Base-by-base conservation (phyloP, 163 green algal species). In the Prototheca wickerhamii region DNA sequence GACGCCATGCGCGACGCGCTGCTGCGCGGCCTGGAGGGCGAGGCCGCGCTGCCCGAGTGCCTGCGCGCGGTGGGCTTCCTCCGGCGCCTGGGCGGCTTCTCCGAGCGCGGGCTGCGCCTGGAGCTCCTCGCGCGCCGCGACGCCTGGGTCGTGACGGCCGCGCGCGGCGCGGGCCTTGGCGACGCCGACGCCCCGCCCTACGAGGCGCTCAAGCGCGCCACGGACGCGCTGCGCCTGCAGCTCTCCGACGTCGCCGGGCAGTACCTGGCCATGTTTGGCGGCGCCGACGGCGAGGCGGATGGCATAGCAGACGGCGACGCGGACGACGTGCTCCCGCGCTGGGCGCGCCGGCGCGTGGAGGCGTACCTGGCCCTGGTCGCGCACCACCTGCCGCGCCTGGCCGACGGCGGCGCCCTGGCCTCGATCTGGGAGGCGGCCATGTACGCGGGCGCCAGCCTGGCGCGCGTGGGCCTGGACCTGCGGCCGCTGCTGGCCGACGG, bases 171-270 rank as follows among this genome's bases (percentile, higher is more conserved):
- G 46, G 12, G 18, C 15, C 12, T 18, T 18, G 46, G 6, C 51
- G 67, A 89, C 26, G 71, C 65, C 0, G 88, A 90, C 40, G 40
- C 5, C 2, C 64, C 81, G 64, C 52, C 78, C 0, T 96, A 96
- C 72, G 91, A 97, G 60, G 91, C 87, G 60, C 61, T 96, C 1
- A 96, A 96, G 80, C 78, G 82, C 34, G 68, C 91, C 18, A 91
- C 89, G 8, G 89, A 98, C 66, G 76, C 87, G 66, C 86, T 97
- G 72, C 81, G 93, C 50, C 79, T 97, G 69, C 89, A 98, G 63
- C 70, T 97, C 7, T 97, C 96, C 68, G 93, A 98, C 65, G 83
- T 96, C 23, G 86, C 95, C 42, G 97, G 95, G 86, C 93, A 99
- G 82, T 99, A 95, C 80, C 65, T 84, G 0, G 91, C 93, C 23